Evolutionary conservation across 2,329 filamentous ascomycete species (phyloP).

Genomic region (Colletotrichum endophyticum): DNA sequence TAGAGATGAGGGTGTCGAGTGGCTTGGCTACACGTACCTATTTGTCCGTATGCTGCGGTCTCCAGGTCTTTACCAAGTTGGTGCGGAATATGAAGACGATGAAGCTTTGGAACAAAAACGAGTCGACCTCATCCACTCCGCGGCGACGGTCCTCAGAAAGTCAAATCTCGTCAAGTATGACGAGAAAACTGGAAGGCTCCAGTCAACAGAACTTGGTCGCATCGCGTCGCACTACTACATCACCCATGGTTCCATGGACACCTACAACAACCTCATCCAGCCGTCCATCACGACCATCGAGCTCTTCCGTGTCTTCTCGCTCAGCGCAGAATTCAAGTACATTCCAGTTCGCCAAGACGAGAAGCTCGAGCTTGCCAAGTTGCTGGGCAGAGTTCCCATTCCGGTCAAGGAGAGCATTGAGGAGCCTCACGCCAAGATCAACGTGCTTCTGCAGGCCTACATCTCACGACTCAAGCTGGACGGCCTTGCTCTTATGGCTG

Average conservation of each 20-base stretch:
- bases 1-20: constrained; percentile 96
- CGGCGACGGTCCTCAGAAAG: constrained; percentile 84
- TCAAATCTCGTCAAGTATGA: constrained; percentile 94
- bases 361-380: constrained; percentile 92
- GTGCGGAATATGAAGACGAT: constrained; percentile 93
- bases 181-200: constrained; percentile 86
- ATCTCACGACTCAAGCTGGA: constrained; percentile 95
- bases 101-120: constrained; percentile 92
- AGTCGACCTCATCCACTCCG: constrained; percentile 96
- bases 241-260: constrained; percentile 93
- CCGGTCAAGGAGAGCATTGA: constrained; percentile 98
- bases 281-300: constrained; percentile 93
- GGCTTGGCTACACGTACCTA: constrained; percentile 97
- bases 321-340: constrained; percentile 98
- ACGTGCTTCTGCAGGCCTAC: constrained; percentile 94
- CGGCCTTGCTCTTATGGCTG: constrained; percentile 93
- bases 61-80: constrained; percentile 93
- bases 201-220: constrained; percentile 90
- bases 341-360: constrained; percentile 98
- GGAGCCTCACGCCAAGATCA: constrained; percentile 97
- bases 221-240: constrained; percentile 99
- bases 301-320: constrained; percentile 92
- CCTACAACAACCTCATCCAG: constrained; percentile 94
- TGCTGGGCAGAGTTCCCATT: constrained; percentile 88
- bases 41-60: constrained; percentile 98